A percentile compares a stretch with the other conserved stretches of the same genome.
phyloP scores from a whole-genome alignment of 345 rosid species.

The Passiflora organensis region DNA sequence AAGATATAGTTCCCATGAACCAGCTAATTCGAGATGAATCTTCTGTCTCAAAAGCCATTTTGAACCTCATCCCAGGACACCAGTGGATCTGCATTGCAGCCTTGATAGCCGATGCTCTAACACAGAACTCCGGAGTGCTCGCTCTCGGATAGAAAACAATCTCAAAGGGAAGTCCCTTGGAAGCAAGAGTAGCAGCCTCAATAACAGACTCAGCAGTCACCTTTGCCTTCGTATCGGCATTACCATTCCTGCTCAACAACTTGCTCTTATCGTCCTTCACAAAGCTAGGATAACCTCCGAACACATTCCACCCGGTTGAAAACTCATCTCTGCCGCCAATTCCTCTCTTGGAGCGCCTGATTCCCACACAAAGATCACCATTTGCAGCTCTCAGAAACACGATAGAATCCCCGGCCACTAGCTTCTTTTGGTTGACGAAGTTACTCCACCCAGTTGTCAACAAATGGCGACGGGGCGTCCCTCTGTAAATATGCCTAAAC shows the following conservation, averaged over 20 bases:
- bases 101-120: slow-evolving; percentile 59
- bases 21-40: slow-evolving; percentile 92
- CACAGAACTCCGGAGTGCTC: slow-evolving; percentile 78
- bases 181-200: slow-evolving; percentile 68
- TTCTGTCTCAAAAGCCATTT: slow-evolving; percentile 95
- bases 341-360: slow-evolving; percentile 80
- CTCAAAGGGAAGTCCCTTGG: slow-evolving; percentile 62
- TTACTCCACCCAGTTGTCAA: slow-evolving; percentile 98
- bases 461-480: slow-evolving; percentile 93
- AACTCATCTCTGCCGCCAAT: slow-evolving; percentile 60
- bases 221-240: slow-evolving; percentile 42
- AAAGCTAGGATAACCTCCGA: slow-evolving; percentile 53
- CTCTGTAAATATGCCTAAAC: slow-evolving; percentile 92
- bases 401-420: slow-evolving; percentile 90
- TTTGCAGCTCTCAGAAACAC: slow-evolving; percentile 78
- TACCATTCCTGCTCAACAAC: slow-evolving; percentile 33
- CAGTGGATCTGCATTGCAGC: slow-evolving; percentile 73
- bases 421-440: slow-evolving; percentile 96
- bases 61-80: slow-evolving; percentile 90
- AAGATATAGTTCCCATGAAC: slow-evolving; percentile 90
- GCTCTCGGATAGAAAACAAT: slow-evolving; percentile 82
- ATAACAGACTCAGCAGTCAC: slow-evolving; percentile 61
- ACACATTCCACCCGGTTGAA: slow-evolving; percentile 64
- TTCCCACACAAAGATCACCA: slow-evolving; percentile 92
- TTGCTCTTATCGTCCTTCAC: slow-evolving; percentile 52